These are phyloP conservation scores for Boletus subparvulus DNA, from an alignment of 768 basidiomycete genomes.

Conservation along the genomic window DNA sequence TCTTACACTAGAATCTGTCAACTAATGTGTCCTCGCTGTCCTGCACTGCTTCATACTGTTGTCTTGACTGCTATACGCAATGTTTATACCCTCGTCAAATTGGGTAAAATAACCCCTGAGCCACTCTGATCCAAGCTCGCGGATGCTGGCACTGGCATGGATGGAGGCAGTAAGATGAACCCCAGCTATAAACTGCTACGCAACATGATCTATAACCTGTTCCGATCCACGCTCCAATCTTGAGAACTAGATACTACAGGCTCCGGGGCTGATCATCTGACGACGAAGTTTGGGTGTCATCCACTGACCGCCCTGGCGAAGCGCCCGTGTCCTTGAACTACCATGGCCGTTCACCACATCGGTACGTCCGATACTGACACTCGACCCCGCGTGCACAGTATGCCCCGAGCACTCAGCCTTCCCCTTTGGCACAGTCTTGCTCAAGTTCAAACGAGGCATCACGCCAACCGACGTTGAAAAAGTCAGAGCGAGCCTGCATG, in stretches of 20 bases:
- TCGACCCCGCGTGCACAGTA: too few relatives aligned
- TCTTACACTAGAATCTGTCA: neutral
- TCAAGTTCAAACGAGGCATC: conserved; percentile 22
- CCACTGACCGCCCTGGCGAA: neutral
- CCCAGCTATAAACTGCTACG: too few relatives aligned
- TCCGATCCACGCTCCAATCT: neutral
- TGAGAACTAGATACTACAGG: neutral
- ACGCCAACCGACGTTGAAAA: conserved; percentile 5
- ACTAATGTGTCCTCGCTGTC: conserved; percentile 10
- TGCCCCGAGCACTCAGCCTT: neutral
- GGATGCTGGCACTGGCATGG: neutral
- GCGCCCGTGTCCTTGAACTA: neutral
- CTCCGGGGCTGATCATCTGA: neutral
- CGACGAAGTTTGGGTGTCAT: too few relatives aligned
- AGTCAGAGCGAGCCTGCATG: neutral
- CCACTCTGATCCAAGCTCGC: too few relatives aligned
- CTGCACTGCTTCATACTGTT: conserved; percentile 7
- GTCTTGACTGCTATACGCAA: conserved; percentile 1
- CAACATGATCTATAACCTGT: neutral
- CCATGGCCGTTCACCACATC: conserved; percentile 24
- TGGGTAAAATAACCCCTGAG: neutral
- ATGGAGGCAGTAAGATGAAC: neutral
- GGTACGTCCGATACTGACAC: conserved; percentile 11
- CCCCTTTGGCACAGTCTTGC: conserved; percentile 13
- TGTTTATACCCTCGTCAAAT: neutral